These are phyloP conservation scores for Picea mariana DNA, from an alignment of 83 land plant species.

Conservation along the genomic window DNA sequence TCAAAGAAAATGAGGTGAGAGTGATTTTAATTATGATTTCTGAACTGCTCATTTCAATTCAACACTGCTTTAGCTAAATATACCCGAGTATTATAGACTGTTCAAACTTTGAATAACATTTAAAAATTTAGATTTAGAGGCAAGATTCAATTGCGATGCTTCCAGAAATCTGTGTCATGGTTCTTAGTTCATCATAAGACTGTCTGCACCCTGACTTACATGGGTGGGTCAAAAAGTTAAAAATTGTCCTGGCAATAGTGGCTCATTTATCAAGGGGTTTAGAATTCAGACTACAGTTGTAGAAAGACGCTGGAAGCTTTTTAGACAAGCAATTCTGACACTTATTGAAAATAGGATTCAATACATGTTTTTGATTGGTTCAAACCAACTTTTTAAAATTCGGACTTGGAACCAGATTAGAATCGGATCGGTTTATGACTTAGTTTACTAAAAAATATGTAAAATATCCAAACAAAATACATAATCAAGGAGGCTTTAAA, in stretches of 20 bases:
- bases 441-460: no score
- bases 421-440: no score
- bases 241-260: background rate
- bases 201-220: background rate
- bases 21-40: background rate
- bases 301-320: background rate
- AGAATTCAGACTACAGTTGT: background rate
- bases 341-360: no score
- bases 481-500: no score
- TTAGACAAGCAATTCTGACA: background rate
- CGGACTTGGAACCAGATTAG: no score
- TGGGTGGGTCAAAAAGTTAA: background rate
- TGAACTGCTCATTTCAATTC: background rate
- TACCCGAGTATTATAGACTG: constrained; percentile 3
- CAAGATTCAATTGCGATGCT: background rate
- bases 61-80: background rate
- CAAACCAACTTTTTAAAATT: no score
- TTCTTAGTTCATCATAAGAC: background rate
- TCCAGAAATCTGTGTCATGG: background rate
- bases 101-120: background rate
- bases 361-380: no score
- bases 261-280: background rate
- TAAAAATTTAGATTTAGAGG: constrained; percentile 10
- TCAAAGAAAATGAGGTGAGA: constrained; percentile 63
- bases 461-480: no score